These are phyloP conservation scores for Apiospora rasikravindrae DNA, from an alignment of 2,329 filamentous ascomycete genomes.

Conservation along the genomic window DNA sequence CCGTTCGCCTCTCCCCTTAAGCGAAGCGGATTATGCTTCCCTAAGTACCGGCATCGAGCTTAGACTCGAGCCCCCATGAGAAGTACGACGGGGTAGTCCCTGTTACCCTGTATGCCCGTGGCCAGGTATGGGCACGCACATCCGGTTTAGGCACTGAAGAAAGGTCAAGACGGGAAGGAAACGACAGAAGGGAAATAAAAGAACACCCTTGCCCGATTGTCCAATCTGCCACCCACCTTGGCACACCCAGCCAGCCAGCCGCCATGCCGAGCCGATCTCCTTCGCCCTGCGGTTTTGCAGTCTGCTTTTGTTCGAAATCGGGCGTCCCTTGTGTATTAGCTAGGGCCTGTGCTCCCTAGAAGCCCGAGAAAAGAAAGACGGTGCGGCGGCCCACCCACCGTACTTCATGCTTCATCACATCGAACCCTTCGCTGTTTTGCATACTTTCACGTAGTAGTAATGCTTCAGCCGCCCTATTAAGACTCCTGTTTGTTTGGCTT, in stretches of 20 bases:
- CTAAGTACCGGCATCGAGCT: background rate
- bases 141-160: background rate
- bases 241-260: background rate
- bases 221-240: background rate
- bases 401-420: background rate
- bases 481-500: too few relatives aligned
- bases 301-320: background rate
- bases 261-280: background rate
- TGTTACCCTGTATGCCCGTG: background rate
- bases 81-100: background rate
- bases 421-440: background rate
- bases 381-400: conserved; percentile 4
- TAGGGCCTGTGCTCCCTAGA: background rate
- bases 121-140: background rate
- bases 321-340: background rate
- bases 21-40: conserved; percentile 1
- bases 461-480: background rate
- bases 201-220: background rate
- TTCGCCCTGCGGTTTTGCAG: background rate
- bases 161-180: background rate
- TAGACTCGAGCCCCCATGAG: background rate
- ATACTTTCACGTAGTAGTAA: background rate
- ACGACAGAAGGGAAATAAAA: background rate
- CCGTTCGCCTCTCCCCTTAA: background rate
- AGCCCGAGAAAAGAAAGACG: background rate